A percentile compares a stretch with the other conserved stretches of the same genome.
These are phyloP conservation scores for Aleurites moluccanus DNA, from an alignment of 441 rosid genomes.

Conservation along the genomic window DNA sequence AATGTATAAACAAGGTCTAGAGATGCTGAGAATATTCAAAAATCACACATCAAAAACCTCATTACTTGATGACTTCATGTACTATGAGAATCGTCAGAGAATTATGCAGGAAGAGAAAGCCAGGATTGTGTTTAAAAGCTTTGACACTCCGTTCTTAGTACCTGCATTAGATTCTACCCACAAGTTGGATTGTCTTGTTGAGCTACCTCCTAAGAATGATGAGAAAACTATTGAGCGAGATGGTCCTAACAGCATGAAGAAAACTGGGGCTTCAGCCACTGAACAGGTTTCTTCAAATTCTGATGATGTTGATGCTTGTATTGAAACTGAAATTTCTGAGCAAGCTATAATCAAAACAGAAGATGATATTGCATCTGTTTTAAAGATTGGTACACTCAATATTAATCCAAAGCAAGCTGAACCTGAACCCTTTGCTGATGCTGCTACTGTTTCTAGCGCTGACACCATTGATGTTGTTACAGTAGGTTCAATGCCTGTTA, in stretches of 20 bases:
- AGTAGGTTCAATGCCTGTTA: slow-evolving; percentile 67
- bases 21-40: slow-evolving; percentile 71
- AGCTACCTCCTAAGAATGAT: slow-evolving; percentile 28
- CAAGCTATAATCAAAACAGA: slow-evolving; percentile 18
- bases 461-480: slow-evolving; percentile 42
- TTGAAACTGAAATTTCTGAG: slow-evolving; percentile 23
- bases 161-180: slow-evolving; percentile 41
- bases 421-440: slow-evolving; percentile 18
- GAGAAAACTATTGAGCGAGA: slow-evolving; percentile 31
- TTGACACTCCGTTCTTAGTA: slow-evolving; percentile 38
- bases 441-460: slow-evolving; percentile 16
- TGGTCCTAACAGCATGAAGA: slow-evolving; percentile 26
- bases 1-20: slow-evolving; percentile 1
- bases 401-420: slow-evolving; percentile 40
- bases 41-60: slow-evolving; percentile 55
- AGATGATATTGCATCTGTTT: slow-evolving; percentile 27
- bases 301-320: slow-evolving; percentile 24
- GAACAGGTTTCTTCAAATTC: slow-evolving; percentile 27
- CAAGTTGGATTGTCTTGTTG: slow-evolving; percentile 25
- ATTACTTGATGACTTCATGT: slow-evolving; percentile 76
- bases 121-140: slow-evolving; percentile 45
- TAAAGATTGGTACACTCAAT: slow-evolving; percentile 46
- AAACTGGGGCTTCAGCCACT: slow-evolving; percentile 26
- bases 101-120: slow-evolving; percentile 77
- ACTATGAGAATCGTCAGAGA: slow-evolving; percentile 81